Conservation (phyloP, 2,329 filamentous ascomycete species). For the Aspergillus pseudoterreus region DNA sequence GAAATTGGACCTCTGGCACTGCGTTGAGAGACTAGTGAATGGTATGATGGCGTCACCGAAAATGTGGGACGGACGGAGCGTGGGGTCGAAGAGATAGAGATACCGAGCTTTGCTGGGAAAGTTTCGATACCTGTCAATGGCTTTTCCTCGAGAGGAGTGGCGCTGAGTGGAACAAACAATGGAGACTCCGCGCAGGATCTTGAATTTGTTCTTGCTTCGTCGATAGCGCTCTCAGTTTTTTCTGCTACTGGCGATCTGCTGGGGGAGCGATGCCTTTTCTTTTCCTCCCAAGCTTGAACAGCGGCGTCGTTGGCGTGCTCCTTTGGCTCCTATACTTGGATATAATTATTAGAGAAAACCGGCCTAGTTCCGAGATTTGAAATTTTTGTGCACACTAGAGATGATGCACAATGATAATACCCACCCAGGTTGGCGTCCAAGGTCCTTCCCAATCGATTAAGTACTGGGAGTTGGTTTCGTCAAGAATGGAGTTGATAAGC, state of each 20-base stretch:
- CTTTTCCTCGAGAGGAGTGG: background rate
- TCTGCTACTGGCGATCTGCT: background rate
- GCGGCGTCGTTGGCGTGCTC: constrained; percentile 30
- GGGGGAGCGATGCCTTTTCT: constrained; percentile 12
- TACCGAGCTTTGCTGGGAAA: background rate
- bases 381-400: background rate
- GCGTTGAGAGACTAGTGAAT: background rate
- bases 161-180: constrained; percentile 15
- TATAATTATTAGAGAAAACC: constrained; percentile 5
- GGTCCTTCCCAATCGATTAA: constrained; percentile 38
- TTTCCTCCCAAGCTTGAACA: constrained; percentile 26
- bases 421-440: constrained; percentile 37
- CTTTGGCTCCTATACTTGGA: constrained; percentile 29
- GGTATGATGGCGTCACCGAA: background rate
- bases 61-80: background rate
- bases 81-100: background rate
- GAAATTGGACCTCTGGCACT: constrained; percentile 11
- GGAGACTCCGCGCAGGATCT: constrained; percentile 11
- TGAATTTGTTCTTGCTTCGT: background rate
- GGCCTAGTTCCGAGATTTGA: background rate
- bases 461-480: constrained; percentile 32
- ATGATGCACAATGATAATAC: constrained; percentile 12
- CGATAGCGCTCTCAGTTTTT: background rate
- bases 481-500: constrained; percentile 34
- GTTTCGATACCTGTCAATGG: background rate